Conservation (phyloP, 1,284 basidiomycete genomes). For the Pyrrhoderma lamaoense region DNA sequence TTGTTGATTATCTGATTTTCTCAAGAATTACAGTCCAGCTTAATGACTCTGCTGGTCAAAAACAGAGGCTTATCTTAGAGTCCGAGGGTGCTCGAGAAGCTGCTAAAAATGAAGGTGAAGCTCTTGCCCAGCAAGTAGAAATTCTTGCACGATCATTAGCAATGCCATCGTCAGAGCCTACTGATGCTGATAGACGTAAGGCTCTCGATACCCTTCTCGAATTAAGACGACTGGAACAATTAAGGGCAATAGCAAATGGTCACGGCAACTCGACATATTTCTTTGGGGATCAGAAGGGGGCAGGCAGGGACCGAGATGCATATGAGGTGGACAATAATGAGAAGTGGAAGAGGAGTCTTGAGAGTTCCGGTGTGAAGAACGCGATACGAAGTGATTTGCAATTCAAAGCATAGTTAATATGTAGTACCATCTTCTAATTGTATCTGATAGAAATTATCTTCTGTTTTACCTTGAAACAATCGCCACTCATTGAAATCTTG, state of each 20-base stretch:
- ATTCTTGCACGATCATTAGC: slow-evolving; percentile 35
- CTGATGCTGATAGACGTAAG: slow-evolving; percentile 29
- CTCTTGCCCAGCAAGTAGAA: slow-evolving; percentile 40
- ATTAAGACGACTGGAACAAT: slow-evolving; percentile 40
- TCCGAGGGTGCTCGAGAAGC: slow-evolving; percentile 33
- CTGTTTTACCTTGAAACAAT: no score
- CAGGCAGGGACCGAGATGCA: slow-evolving; percentile 28
- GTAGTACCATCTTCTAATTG: no score
- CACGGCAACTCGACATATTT: slow-evolving; percentile 46
- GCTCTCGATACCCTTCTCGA: slow-evolving; percentile 39
- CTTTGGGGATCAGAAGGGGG: slow-evolving; percentile 38
- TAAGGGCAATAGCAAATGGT: slow-evolving; percentile 42
- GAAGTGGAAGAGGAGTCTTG: slow-evolving; percentile 21
- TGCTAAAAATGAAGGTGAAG: slow-evolving; percentile 40
- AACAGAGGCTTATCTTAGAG: slow-evolving; percentile 31
- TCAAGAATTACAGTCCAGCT: slow-evolving; percentile 29
- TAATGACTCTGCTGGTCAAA: slow-evolving; percentile 28
- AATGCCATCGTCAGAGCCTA: slow-evolving; percentile 21
- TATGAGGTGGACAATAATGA: slow-evolving; percentile 43
- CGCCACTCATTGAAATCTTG: no score
- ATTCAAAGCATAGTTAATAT: no score
- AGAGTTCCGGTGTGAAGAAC: neutral
- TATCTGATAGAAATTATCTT: no score
- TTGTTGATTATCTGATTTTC: slow-evolving; percentile 27
- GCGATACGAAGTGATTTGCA: no score